Evolutionary conservation across 345 rosid species (phyloP).

Genomic region (Cardamine resedifolia): DNA sequence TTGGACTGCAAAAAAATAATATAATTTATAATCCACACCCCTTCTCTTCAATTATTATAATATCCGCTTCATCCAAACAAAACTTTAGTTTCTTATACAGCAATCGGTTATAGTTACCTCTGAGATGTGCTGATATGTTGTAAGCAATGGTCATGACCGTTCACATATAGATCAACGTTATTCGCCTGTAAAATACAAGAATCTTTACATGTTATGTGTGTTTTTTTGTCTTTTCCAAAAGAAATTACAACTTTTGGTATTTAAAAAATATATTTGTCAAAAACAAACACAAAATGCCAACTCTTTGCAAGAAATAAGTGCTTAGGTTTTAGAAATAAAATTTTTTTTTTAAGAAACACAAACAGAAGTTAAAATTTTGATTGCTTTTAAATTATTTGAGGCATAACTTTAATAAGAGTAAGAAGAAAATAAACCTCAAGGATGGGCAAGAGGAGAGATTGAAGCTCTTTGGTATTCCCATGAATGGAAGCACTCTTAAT

Average conservation of each 20-base stretch:
- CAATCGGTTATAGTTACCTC: conserved; percentile 32
- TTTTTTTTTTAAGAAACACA: background rate
- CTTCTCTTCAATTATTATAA: too few species aligned
- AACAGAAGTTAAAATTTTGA: background rate
- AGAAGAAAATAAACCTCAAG: conserved; percentile 40
- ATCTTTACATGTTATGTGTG: background rate
- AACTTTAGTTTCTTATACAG: background rate
- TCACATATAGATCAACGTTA: conserved; percentile 50
- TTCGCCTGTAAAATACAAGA: conserved; percentile 40
- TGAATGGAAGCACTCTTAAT: conserved; percentile 57
- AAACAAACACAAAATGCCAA: background rate
- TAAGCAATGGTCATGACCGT: conserved; percentile 66
- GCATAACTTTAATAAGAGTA: background rate
- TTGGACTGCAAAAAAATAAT: conserved; percentile 4
- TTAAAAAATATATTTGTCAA: background rate
- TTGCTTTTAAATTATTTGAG: background rate
- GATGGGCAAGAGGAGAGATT: conserved; percentile 47
- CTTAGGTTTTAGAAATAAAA: background rate
- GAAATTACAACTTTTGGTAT: background rate
- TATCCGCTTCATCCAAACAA: background rate
- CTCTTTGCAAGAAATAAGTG: background rate
- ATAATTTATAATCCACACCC: background rate
- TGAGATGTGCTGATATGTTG: conserved; percentile 45
- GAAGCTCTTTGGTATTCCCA: conserved; percentile 57
- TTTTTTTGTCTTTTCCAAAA: background rate